Base-by-base conservation (phyloP, 1,139 yeast genomes). In the Schizosaccharomyces versatilis region DNA sequence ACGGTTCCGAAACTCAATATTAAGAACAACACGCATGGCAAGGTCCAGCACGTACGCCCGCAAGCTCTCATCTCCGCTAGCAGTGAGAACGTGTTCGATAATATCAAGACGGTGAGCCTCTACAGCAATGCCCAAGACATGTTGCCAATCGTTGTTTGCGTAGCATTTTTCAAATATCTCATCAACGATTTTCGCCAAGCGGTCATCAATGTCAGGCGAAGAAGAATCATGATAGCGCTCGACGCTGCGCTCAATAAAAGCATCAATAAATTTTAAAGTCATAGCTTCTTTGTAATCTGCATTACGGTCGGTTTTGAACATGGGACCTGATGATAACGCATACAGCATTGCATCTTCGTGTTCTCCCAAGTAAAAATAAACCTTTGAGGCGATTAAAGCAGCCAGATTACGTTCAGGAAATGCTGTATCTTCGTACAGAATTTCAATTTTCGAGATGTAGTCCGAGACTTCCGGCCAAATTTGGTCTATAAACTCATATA, bases 391-490 rank as follows among this genome's bases (percentile, higher is more conserved):
- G 60, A 90, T 78, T 60, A 90, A 73, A 3, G 98, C 98, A 2
- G 97, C 98, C 64, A 90, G 74, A 56, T 78, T 71, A 62, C 94
- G 78, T 59, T 81, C 78, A 53, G 80, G 78, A 67, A 88, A 90
- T 14, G 75, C 68, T 57, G 76, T 75, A 67, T 90, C 95, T 68
- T 90, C 98, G 64, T 82, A 86, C 55, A 90, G 73, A 60, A 85
- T 95, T 70, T 90, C 98, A 64, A 85, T 73, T 59, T 83, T 90
- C 52, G 84, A 73, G 61, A 90, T 78, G 65, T 77, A 80, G 68
- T 90, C 93, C 59, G 98, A 95, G 58, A 93, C 84, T 71, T 90
- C 98, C 2, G 97, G 88, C 99, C 99, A 90, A 61, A 85, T 74
- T 67, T 84, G 88, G 70, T 86, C 95, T 56, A 86, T 95, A 57